Conservation (phyloP, 2,329 filamentous ascomycete species). For the Diplocarpon mali region DNA sequence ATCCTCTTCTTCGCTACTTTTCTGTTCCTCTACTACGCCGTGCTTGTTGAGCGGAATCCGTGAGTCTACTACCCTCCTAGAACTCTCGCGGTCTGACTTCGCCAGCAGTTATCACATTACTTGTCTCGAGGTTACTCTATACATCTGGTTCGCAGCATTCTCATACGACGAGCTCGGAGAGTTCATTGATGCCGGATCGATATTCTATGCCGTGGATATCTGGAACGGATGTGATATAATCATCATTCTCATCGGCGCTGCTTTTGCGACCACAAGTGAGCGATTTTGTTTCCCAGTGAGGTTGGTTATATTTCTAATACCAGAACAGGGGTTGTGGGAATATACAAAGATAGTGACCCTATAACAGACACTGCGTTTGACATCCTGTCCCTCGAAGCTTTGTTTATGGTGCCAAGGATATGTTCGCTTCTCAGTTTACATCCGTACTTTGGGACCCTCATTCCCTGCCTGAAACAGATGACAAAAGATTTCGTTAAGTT, state of each 20-base stretch:
- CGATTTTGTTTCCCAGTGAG: not conserved
- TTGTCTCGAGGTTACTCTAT: constrained; percentile 58
- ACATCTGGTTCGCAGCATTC: constrained; percentile 80
- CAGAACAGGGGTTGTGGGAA: constrained; percentile 50
- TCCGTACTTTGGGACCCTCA: constrained; percentile 81
- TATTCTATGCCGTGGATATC: constrained; percentile 76
- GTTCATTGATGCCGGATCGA: constrained; percentile 72
- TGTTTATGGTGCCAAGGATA: constrained; percentile 82
- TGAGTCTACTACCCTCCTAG: constrained; percentile 9
- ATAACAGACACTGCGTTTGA: constrained; percentile 78
- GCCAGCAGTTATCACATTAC: constrained; percentile 43
- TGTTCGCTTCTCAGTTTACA: constrained; percentile 80
- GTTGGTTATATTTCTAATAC: not conserved
- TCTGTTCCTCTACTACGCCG: constrained; percentile 73
- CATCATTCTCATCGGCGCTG: constrained; percentile 61
- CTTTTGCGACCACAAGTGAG: constrained; percentile 64
- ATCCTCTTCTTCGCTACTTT: constrained; percentile 71
- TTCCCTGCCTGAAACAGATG: constrained; percentile 90
- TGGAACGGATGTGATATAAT: constrained; percentile 67
- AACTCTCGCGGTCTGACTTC: not conserved
- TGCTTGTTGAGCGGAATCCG: constrained; percentile 63
- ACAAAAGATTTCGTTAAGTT: constrained; percentile 85
- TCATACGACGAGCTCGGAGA: constrained; percentile 80
- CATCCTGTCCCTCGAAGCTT: constrained; percentile 75
- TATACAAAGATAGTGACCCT: constrained; percentile 45